Evolutionary conservation across 306 rosid genomes (phyloP), one percentile per base, ranked within the genome.

Genomic region (Prunus armeniaca): DNA sequence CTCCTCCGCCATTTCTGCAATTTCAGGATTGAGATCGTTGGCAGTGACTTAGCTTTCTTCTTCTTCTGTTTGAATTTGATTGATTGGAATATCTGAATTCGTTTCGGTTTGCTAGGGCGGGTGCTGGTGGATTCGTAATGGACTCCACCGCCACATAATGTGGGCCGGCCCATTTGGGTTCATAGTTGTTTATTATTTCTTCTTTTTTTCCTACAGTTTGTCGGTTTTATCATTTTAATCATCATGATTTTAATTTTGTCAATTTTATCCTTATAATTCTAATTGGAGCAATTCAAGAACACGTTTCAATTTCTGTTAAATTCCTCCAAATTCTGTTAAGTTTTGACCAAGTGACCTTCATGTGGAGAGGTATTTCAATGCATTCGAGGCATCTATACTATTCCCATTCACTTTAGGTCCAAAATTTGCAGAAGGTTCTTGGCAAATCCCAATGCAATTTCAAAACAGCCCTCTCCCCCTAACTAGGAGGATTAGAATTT

Each of bases 1-100:
- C 7, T 83, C 93, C 27, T 80, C 82, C 7, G 78, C 87, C 91
- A 82, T 89, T 67, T 60, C 72, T 9, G 7, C 2, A 7, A 24
- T 58, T 17, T 27, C n/a, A 14, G 30, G 19, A 71, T 55, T 24
- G 56, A n/a, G 15, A 68, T 46, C 24, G 4, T 46, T 46, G 72
- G 72, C 22, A 7, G 32, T 18, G 12, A 18, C 22, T 18, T 34
- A 0, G 22, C 1, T n/a, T 45, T 22, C 13, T 68, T 46, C 38
- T 24, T 2, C 34, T 50, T 46, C 41, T 24, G 3, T 3, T 46
- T 0, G 56, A 60, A 18, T 14, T 24, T 12, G 27, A 58, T 45
- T 19, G 2, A 20, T 12, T 11, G 69, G 72, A 7, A 19, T 38
- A 5, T 12, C 38, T 38, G 56, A 25, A 47, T 22, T 68, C 22